Conservation (phyloP, 805 yeast species). For the Nakazawaea wyomingensis region DNA sequence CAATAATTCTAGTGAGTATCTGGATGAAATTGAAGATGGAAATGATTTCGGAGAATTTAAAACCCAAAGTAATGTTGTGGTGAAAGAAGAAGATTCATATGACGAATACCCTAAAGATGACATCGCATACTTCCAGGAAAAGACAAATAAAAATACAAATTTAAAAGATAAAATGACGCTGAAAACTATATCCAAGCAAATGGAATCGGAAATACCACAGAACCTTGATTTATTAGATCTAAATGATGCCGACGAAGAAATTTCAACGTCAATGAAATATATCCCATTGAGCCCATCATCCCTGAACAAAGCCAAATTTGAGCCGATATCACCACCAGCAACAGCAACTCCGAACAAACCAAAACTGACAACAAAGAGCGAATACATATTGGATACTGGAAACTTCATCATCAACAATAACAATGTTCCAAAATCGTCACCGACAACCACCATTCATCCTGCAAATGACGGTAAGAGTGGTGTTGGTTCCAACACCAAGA, state of each 20-base stretch:
- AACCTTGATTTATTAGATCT: background rate
- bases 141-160: too few relatives aligned
- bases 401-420: background rate
- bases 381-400: too few relatives aligned
- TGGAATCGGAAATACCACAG: background rate
- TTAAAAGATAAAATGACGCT: background rate
- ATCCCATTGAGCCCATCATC: constrained; percentile 1
- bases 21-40: background rate
- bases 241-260: too few relatives aligned
- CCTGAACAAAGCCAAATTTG: background rate
- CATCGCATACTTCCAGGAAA: too few relatives aligned
- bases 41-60: too few relatives aligned
- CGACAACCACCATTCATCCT: too few relatives aligned
- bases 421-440: background rate
- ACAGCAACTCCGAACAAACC: too few relatives aligned
- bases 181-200: background rate
- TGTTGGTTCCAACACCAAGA: background rate
- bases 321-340: constrained; percentile 22
- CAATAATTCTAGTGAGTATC: background rate
- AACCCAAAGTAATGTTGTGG: too few relatives aligned
- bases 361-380: too few relatives aligned
- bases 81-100: too few relatives aligned
- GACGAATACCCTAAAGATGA: too few relatives aligned
- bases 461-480: too few relatives aligned
- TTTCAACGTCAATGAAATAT: background rate